A percentile compares a stretch with the other conserved stretches of the same genome.
Evolutionary conservation across 179 eudicot genomes (phyloP).

Genomic region (Silene coronaria): DNA sequence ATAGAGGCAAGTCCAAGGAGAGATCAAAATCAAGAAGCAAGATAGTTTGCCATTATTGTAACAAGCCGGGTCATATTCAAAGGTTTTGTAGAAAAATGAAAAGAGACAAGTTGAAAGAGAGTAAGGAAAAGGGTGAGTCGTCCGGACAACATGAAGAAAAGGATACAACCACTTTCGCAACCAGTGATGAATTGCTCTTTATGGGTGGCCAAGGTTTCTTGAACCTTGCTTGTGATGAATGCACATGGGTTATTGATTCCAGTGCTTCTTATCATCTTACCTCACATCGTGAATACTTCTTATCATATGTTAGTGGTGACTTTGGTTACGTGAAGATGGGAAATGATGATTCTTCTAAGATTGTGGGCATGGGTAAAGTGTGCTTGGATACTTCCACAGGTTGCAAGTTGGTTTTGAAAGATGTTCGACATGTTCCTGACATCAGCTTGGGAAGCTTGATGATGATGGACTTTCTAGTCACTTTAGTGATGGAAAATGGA

Average conservation of each 20-base stretch:
- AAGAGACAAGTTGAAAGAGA: conserved; percentile 1
- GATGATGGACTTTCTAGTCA: neutral
- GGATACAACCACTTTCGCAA: neutral
- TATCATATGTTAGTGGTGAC: conserved; percentile 6
- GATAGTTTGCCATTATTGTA: neutral
- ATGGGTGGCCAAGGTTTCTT: conserved; percentile 15
- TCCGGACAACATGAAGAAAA: neutral
- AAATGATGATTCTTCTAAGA: conserved; percentile 9
- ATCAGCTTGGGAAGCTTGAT: neutral
- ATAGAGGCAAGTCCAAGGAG: conserved; percentile 13
- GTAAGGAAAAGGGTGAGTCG: neutral
- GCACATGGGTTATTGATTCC: conserved; percentile 7
- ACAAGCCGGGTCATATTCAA: conserved; percentile 12
- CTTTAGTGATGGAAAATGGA: neutral
- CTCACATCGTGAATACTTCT: conserved; percentile 12
- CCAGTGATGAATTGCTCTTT: conserved; percentile 4
- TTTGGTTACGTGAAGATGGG: conserved; percentile 5
- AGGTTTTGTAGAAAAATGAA: neutral
- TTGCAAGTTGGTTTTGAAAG: neutral
- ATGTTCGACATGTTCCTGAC: conserved; percentile 13
- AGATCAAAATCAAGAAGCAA: conserved; percentile 11
- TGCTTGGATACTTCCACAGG: neutral
- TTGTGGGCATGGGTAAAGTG: conserved; percentile 12
- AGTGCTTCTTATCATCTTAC: conserved; percentile 11
- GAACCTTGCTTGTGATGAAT: conserved; percentile 17